Percentiles rank a stretch among this genome's conserved stretches.
Evolutionary conservation across 2,329 filamentous ascomycete species (phyloP).

Genomic region (Metarhizium album): DNA sequence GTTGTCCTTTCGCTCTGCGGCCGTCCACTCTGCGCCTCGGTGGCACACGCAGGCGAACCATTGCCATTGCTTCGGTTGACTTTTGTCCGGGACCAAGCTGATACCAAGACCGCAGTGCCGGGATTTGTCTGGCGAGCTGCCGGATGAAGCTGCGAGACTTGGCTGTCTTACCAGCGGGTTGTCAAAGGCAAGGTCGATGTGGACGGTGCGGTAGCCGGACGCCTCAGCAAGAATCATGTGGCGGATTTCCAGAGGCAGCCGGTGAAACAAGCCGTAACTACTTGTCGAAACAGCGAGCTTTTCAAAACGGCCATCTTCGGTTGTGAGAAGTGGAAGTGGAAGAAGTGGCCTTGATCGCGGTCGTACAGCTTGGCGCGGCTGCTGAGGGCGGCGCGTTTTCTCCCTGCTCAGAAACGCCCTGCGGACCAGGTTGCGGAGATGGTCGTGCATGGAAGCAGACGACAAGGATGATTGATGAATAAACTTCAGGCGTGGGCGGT

Average conservation of each 20-base stretch:
- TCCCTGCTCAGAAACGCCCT: no score
- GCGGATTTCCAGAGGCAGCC: neutral
- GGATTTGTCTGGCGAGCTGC: neutral
- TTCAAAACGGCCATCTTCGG: neutral
- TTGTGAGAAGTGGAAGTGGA: neutral
- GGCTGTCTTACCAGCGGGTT: neutral
- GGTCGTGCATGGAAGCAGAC: no score
- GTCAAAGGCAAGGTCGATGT: neutral
- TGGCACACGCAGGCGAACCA: slow-evolving; percentile 12
- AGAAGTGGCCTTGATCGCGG: neutral
- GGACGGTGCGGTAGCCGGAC: neutral
- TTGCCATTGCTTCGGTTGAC: slow-evolving; percentile 6
- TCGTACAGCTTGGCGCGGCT: neutral
- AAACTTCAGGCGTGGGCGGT: no score
- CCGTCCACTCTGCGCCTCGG: slow-evolving; percentile 5
- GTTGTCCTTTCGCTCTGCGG: slow-evolving; percentile 4
- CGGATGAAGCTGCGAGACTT: neutral
- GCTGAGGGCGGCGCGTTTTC: no score
- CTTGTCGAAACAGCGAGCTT: neutral
- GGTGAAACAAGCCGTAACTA: neutral
- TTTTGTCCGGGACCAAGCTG: neutral
- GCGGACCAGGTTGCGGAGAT: no score
- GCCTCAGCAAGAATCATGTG: neutral
- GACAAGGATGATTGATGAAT: no score
- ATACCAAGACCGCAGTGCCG: slow-evolving; percentile 1